A percentile compares a stretch with the other conserved stretches of the same genome.
These are phyloP conservation scores for Penicillium sp. DNA, from an alignment of 2,329 filamentous ascomycete genomes.

Conservation along the genomic window DNA sequence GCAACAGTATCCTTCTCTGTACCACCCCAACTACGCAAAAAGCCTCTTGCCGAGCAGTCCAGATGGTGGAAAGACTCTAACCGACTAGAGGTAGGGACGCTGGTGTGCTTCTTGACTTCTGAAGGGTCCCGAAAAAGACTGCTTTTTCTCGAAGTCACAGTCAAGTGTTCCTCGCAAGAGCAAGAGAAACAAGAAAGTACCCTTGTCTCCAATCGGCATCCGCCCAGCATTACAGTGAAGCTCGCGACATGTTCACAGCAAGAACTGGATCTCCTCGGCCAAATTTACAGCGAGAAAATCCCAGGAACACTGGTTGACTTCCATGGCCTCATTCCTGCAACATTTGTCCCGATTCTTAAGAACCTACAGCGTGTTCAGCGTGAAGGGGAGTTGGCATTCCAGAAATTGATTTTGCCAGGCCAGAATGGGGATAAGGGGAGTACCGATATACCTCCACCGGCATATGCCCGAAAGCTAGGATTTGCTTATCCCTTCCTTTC, in stretches of 20 bases:
- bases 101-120: constrained; percentile 4
- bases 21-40: constrained; percentile 3
- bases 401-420: constrained; percentile 6
- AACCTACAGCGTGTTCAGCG: constrained; percentile 7
- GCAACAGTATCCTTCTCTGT: constrained; percentile 1
- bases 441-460: background rate
- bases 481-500: constrained; percentile 6
- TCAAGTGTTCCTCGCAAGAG: constrained; percentile 3
- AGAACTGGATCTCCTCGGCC: background rate
- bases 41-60: background rate
- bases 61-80: constrained; percentile 11
- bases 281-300: constrained; percentile 1
- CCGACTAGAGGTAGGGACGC: constrained; percentile 6
- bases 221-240: constrained; percentile 10
- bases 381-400: constrained; percentile 2
- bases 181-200: background rate
- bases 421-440: background rate
- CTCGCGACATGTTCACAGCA: constrained; percentile 1
- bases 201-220: constrained; percentile 1
- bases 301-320: constrained; percentile 9
- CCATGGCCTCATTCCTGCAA: constrained; percentile 6
- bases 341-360: constrained; percentile 7
- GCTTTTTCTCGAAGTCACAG: constrained; percentile 7
- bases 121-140: background rate
- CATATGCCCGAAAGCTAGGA: constrained; percentile 4